Evolutionary conservation across 2,329 filamentous ascomycete species (phyloP).

Genomic region (Alternaria ventricosa): DNA sequence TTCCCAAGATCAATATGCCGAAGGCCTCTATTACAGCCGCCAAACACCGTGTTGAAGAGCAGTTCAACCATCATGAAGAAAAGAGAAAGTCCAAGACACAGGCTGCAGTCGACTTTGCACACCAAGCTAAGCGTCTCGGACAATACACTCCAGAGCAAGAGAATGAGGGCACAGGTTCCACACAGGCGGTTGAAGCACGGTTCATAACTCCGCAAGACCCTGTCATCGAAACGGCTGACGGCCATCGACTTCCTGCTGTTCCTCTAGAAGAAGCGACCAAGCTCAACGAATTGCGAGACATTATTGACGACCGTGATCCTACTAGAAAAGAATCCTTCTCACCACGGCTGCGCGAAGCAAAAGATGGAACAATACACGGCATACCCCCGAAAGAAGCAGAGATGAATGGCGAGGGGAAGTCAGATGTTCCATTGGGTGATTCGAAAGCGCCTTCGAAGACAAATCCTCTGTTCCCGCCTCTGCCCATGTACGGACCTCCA

Average conservation of each 20-base stretch:
- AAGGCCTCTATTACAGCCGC: slow-evolving; percentile 19
- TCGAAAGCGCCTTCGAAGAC: slow-evolving; percentile 69
- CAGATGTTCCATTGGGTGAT: slow-evolving; percentile 53
- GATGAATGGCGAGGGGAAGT: slow-evolving; percentile 50
- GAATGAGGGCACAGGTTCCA: slow-evolving; percentile 51
- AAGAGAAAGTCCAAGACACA: slow-evolving; percentile 40
- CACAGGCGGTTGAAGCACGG: slow-evolving; percentile 66
- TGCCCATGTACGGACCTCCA: slow-evolving; percentile 82
- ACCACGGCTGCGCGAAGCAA: slow-evolving; percentile 47
- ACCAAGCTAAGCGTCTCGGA: slow-evolving; percentile 62
- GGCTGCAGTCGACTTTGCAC: slow-evolving; percentile 63
- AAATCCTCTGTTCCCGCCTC: slow-evolving; percentile 81
- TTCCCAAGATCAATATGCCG: slow-evolving; percentile 29
- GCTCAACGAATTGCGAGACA: slow-evolving; percentile 68
- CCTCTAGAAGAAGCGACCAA: slow-evolving; percentile 73
- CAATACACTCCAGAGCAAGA: slow-evolving; percentile 52
- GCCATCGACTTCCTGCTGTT: slow-evolving; percentile 70
- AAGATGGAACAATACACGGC: slow-evolving; percentile 52
- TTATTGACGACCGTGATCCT: slow-evolving; percentile 51
- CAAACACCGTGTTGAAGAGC: slow-evolving; percentile 20
- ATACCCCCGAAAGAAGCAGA: slow-evolving; percentile 32
- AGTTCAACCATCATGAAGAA: slow-evolving; percentile 25
- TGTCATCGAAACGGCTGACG: slow-evolving; percentile 72
- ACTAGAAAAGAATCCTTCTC: slow-evolving; percentile 35
- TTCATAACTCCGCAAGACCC: slow-evolving; percentile 73